Percentiles rank a stretch among this genome's conserved stretches.
Conservation (phyloP, 2,329 filamentous ascomycete species). For the Pyrenochaeta sp. region DNA sequence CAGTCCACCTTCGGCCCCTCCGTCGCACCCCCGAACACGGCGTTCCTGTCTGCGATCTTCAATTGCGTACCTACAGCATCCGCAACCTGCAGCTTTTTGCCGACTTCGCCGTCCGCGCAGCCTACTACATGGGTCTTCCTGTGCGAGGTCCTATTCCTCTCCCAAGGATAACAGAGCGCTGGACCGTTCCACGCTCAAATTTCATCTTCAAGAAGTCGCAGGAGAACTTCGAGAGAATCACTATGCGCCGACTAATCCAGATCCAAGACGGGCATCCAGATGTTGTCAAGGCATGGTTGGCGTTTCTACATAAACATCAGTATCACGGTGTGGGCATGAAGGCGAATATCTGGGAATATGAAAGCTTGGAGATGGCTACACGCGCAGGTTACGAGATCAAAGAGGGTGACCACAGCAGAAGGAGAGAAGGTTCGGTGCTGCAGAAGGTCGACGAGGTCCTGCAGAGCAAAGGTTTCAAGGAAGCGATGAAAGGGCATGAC, state of each 20-base stretch:
- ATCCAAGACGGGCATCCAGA: slow-evolving; percentile 92
- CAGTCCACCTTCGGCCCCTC: slow-evolving; percentile 84
- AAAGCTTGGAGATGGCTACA: slow-evolving; percentile 62
- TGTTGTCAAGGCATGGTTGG: slow-evolving; percentile 89
- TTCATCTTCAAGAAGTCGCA: slow-evolving; percentile 98
- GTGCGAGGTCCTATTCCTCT: slow-evolving; percentile 86
- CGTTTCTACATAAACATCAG: slow-evolving; percentile 88
- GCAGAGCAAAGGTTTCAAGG: slow-evolving; percentile 36
- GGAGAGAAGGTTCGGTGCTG: slow-evolving; percentile 43
- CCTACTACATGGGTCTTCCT: slow-evolving; percentile 90
- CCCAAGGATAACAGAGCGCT: slow-evolving; percentile 86
- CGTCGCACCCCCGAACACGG: slow-evolving; percentile 77
- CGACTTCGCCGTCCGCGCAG: slow-evolving; percentile 92
- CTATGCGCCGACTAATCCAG: slow-evolving; percentile 84
- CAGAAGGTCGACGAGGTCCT: slow-evolving; percentile 48
- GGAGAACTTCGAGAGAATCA: slow-evolving; percentile 96
- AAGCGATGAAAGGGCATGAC: slow-evolving; percentile 42
- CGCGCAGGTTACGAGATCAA: slow-evolving; percentile 38
- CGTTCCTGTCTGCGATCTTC: slow-evolving; percentile 87
- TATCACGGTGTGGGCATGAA: slow-evolving; percentile 99
- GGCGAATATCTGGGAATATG: slow-evolving; percentile 94
- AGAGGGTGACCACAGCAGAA: slow-evolving; percentile 35
- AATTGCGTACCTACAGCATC: slow-evolving; percentile 88
- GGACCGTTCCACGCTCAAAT: slow-evolving; percentile 88
- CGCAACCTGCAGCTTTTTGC: slow-evolving; percentile 93